These are phyloP conservation scores for Ophiostoma pallidulum DNA, from an alignment of 2,329 filamentous ascomycete genomes.

Conservation along the genomic window DNA sequence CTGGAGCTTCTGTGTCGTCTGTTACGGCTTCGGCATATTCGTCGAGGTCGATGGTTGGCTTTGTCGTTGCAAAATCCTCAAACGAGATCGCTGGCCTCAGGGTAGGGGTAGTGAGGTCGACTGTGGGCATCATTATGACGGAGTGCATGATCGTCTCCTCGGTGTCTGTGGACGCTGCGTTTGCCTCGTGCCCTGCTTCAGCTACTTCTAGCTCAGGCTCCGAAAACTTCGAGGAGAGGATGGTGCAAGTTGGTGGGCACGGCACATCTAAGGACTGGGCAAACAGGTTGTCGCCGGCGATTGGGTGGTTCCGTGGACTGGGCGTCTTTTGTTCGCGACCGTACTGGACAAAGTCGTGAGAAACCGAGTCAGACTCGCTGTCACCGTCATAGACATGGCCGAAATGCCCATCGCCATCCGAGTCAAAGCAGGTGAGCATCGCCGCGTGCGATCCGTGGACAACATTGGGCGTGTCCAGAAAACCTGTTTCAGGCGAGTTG, in stretches of 20 bases:
- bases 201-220: constrained; percentile 3
- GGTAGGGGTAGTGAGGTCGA: too few species aligned
- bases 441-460: neutral
- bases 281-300: neutral
- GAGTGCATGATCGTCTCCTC: neutral
- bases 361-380: neutral
- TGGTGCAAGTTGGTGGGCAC: neutral
- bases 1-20: neutral
- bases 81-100: neutral
- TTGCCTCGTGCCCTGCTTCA: neutral
- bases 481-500: constrained; percentile 7
- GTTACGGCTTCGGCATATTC: neutral
- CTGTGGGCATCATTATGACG: too few species aligned
- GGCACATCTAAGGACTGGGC: neutral
- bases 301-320: neutral
- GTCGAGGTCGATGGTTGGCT: constrained; percentile 5
- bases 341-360: neutral
- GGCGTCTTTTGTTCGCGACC: neutral
- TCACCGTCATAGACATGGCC: constrained; percentile 1
- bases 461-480: constrained; percentile 7
- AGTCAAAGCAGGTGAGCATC: constrained; percentile 2
- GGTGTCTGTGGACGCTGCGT: neutral
- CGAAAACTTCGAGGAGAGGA: neutral
- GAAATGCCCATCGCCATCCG: neutral
- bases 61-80: constrained; percentile 10